Base-by-base conservation (phyloP, 177 flowering plant species). In the Vitis hybrid region DNA sequence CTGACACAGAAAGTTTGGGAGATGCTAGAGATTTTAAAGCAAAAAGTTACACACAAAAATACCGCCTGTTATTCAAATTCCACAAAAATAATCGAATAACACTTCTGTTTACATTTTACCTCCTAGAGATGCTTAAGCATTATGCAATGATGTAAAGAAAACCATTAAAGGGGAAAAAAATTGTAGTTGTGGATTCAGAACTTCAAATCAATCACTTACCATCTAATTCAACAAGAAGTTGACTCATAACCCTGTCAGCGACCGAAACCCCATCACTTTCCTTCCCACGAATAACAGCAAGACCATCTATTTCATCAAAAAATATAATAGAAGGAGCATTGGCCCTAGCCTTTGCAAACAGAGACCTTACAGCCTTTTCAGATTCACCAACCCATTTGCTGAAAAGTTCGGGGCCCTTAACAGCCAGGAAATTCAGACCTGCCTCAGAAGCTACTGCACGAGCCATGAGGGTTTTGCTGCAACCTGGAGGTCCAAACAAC, bases 381-480 rank as follows among this genome's bases (percentile, higher is more conserved):
- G 99, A 92, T 85, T 96, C 99, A 75, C 99, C 99, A 75, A 96
- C 99, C 98, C 98, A 96, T 85, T 93, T 93, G 79, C 94, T 94
- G 73, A 88, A 92, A 60, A 96, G 91, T 71, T 96, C 98, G 19
- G 98, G 99, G 52, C 99, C 99, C 80, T 96, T 92, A 14, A 96
- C 98, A 58, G 99, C 90, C 70, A 93, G 87, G 74, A 93, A 95
- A 76, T 95, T 95, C 52, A 93, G 78, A 52, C 91, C 86, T 66
- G 98, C 93, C 80, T 91, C 90, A 80, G 98, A 92, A 74, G 99
- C 99, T 52, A 92, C 98, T 17, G 98, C 98, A 70, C 98, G 92
- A 46, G 99, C 98, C 88, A 96, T 74, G 13, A 96, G 89, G 35
- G 99, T 96, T 80, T 96, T 96, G 84, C 99, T 96, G 81, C 99